Conservation (phyloP, 148 eudicot species). For the Rhododendron vialii region DNA sequence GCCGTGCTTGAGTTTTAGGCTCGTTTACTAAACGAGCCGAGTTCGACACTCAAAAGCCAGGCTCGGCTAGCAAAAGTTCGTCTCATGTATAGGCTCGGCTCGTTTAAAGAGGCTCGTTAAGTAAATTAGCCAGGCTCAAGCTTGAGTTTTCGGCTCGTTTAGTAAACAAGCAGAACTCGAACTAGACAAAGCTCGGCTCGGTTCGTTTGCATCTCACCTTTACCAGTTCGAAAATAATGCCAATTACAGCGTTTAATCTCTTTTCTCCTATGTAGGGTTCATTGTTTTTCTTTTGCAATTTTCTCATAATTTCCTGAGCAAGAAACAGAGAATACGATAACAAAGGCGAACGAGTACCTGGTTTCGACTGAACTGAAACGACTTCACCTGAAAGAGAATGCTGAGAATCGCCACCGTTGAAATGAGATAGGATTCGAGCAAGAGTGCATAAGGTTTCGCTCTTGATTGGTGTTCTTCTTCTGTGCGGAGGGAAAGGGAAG, state of each 20-base stretch:
- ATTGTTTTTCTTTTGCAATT: not conserved
- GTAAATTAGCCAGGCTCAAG: not conserved
- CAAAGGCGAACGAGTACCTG: slow-evolving; percentile 11
- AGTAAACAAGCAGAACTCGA: not conserved
- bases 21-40: not conserved
- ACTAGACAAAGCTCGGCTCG: not conserved
- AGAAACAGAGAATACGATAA: not conserved
- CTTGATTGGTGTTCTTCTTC: slow-evolving; percentile 17
- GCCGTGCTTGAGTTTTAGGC: not conserved
- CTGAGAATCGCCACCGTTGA: not conserved
- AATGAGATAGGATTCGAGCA: slow-evolving; percentile 21
- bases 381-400: not conserved
- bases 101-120: not conserved
- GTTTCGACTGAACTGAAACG: not conserved
- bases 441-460: slow-evolving; percentile 27
- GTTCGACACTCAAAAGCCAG: not conserved
- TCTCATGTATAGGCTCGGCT: too few species aligned
- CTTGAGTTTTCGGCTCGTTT: not conserved
- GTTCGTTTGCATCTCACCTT: not conserved
- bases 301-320: not conserved
- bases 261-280: not conserved
- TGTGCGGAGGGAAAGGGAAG: slow-evolving; percentile 18
- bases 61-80: not conserved
- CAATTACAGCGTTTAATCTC: not conserved
- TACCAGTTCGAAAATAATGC: not conserved